Base-by-base conservation (phyloP, 176 grass and related monocot genomes). In the Thalia dealbata region DNA sequence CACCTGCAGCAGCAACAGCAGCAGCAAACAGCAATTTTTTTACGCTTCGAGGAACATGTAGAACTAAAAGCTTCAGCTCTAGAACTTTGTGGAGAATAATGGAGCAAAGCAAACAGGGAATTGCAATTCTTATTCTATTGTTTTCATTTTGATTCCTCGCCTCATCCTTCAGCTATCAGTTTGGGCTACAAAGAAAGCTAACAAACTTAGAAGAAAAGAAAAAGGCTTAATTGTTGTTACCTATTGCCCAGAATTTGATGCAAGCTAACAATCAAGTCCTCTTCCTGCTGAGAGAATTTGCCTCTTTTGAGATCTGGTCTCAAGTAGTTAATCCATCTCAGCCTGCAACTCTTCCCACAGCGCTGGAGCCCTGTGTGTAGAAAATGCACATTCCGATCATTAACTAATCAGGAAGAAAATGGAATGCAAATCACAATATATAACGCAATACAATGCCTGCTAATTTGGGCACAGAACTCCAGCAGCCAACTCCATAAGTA, bases 241-340 rank as follows among this genome's bases (percentile, higher is more conserved):
- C 90, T 92, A 50, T 92, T 92, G 41, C 90, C 90, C 38, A 89
- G 61, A 19, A 75, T 43, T 65, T 89, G 78, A 50, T 92, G 90
- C 23, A 92, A 81, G 50, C 60, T 42, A 67, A 86, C 78, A 68
- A 92, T 92, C 27, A 71, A 58, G 21, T 67, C 78, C 75, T 92
- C 86, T 69, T 92, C 90, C 7, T 82, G 76, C 61, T 78, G 90
- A 8, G 90, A 89, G 78, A 92, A 84, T 48, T 76, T 86, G 10
- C 83, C 86, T 15, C 87, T 76, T 76, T 88, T 91, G 14, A 91
- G 89, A 61, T 91, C 80, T 0, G 89, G 89, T 3, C 85, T 43
- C 15, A 91, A 74, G 79, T 91, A 87, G 71, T 91, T 91, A 70
- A 91, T 85, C 89, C 89, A 92, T 52, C 89, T 87, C 46, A 92